phyloP scores from a whole-genome alignment of 1,139 yeast species.

The Sugiyamaella castrensis region DNA sequence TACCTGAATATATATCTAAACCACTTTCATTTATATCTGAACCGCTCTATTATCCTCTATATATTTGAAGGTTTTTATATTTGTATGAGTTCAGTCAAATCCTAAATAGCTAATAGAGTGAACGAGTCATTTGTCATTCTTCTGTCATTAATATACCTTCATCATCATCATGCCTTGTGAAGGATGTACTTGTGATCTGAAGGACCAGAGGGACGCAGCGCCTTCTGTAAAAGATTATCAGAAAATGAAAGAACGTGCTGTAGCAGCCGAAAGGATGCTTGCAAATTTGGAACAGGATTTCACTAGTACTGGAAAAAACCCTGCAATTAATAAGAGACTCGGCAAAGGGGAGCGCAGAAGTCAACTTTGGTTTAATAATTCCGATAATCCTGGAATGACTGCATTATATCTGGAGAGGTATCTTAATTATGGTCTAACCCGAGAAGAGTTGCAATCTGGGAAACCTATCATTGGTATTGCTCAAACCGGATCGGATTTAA shows the following conservation, averaged over 20 bases:
- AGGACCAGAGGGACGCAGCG: slow-evolving; percentile 4
- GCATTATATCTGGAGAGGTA: slow-evolving; percentile 30
- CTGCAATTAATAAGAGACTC: slow-evolving; percentile 2
- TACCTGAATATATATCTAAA: too few species aligned
- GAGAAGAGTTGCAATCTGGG: slow-evolving; percentile 27
- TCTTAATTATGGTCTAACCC: slow-evolving; percentile 28
- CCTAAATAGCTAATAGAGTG: too few species aligned
- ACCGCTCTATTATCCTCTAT: too few species aligned
- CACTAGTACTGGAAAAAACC: slow-evolving; percentile 5
- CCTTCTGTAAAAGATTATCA: neutral
- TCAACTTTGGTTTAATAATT: slow-evolving; percentile 28
- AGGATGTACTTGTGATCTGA: slow-evolving; percentile 27
- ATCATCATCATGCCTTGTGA: slow-evolving; percentile 24
- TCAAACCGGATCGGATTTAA: slow-evolving; percentile 30
- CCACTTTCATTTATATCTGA: too few species aligned
- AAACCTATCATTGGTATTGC: slow-evolving; percentile 34
- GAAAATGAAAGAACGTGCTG: slow-evolving; percentile 17
- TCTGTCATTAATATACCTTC: too few species aligned
- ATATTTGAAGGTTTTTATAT: too few species aligned
- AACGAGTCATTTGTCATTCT: too few species aligned
- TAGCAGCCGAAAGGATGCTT: slow-evolving; percentile 18
- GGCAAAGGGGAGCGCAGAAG: slow-evolving; percentile 16
- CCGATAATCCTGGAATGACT: slow-evolving; percentile 27
- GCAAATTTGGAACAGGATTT: slow-evolving; percentile 14
- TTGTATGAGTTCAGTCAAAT: too few species aligned